phyloP scores from a whole-genome alignment of 495 filamentous ascomycete genomes.

The Talaromyces ruber region DNA sequence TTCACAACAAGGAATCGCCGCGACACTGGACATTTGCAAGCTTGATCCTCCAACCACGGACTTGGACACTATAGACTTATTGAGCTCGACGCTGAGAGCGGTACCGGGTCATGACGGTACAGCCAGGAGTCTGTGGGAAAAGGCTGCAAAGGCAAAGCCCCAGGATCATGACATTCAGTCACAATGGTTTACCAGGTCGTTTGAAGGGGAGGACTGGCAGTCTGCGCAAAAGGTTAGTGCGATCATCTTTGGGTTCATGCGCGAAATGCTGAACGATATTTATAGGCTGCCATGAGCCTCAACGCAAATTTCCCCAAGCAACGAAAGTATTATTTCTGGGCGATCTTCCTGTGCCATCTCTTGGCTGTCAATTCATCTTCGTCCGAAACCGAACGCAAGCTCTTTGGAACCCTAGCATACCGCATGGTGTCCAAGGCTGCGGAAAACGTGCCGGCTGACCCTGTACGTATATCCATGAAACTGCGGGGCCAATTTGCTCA shows the following conservation, averaged over 20 bases:
- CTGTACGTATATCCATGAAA: constrained; percentile 19
- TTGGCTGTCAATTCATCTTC: constrained; percentile 24
- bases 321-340: constrained; percentile 51
- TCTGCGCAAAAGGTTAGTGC: constrained; percentile 45
- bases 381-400: constrained; percentile 40
- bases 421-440: constrained; percentile 51
- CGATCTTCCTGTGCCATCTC: constrained; percentile 43
- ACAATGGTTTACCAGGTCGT: constrained; percentile 44
- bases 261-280: background rate
- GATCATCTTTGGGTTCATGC: background rate
- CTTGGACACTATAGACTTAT: constrained; percentile 39
- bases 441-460: constrained; percentile 38
- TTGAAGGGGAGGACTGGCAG: constrained; percentile 43
- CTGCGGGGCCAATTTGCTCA: constrained; percentile 2
- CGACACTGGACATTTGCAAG: constrained; percentile 37
- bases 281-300: constrained; percentile 48
- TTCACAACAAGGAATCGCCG: constrained; percentile 32
- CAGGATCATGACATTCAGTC: constrained; percentile 42
- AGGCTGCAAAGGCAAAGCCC: constrained; percentile 42
- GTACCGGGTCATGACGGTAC: constrained; percentile 24
- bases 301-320: constrained; percentile 49
- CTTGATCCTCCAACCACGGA: constrained; percentile 41
- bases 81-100: constrained; percentile 27
- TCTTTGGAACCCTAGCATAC: constrained; percentile 51
- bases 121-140: constrained; percentile 43